phyloP scores from a whole-genome alignment of 2,329 filamentous ascomycete species.

The Chalara sp. region DNA sequence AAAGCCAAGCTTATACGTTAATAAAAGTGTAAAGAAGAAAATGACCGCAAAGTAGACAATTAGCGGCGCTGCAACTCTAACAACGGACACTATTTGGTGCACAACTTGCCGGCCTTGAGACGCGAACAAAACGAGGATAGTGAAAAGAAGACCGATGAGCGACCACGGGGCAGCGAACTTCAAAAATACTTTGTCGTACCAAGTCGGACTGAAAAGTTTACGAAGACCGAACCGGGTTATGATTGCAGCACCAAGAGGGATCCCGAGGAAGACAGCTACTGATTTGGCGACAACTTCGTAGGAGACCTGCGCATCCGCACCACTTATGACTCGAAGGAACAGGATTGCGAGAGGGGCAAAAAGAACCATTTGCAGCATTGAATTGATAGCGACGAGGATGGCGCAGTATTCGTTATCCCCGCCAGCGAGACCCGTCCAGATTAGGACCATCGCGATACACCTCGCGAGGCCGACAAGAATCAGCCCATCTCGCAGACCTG shows the following conservation, averaged over 20 bases:
- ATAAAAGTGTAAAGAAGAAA: constrained; percentile 62
- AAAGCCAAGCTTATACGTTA: constrained; percentile 61
- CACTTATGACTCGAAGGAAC: constrained; percentile 64
- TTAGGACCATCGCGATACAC: constrained; percentile 81
- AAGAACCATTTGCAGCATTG: constrained; percentile 65
- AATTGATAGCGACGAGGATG: constrained; percentile 70
- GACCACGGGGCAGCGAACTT: constrained; percentile 65
- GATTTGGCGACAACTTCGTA: constrained; percentile 70
- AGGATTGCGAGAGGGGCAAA: constrained; percentile 60
- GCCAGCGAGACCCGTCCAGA: constrained; percentile 73
- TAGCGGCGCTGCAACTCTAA: constrained; percentile 74
- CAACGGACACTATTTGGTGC: constrained; percentile 74
- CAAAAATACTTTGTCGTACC: constrained; percentile 67
- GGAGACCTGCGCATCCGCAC: constrained; percentile 34
- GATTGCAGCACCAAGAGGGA: constrained; percentile 73
- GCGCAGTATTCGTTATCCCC: constrained; percentile 81
- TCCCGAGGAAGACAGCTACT: constrained; percentile 78
- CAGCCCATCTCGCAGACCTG: constrained; percentile 55
- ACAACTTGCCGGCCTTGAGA: constrained; percentile 73
- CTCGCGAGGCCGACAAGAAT: constrained; percentile 79
- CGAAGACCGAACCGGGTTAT: constrained; percentile 64
- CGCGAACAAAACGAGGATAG: constrained; percentile 79
- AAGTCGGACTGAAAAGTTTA: constrained; percentile 42
- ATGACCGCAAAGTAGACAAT: constrained; percentile 74
- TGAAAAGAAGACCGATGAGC: constrained; percentile 78